A percentile compares a stretch with the other conserved stretches of the same genome.
phyloP scores from a whole-genome alignment of 176 grass and related monocot genomes.

The Musa itinerans region DNA sequence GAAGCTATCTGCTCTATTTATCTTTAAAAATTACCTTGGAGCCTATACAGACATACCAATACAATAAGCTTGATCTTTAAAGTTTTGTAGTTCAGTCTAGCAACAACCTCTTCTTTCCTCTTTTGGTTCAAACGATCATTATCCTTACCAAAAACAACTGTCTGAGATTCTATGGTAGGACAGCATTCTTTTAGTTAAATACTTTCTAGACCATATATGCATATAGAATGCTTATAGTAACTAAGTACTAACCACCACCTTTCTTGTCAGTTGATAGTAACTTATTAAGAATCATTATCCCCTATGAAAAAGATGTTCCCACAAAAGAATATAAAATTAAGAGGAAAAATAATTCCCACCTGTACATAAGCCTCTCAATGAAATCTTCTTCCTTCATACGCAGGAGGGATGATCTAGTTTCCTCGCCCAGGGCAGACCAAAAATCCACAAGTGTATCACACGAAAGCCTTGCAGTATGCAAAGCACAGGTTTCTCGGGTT shows the following conservation, averaged over 20 bases:
- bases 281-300: background rate
- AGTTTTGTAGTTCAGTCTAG: no score
- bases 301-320: background rate
- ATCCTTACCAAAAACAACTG: background rate
- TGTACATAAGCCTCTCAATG: constrained; percentile 89
- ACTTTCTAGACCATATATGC: no score
- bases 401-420: constrained; percentile 82
- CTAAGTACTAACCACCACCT: no score
- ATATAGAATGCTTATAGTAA: background rate
- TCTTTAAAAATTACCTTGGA: no score
- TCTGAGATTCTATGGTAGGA: no score
- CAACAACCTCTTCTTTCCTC: no score
- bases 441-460: constrained; percentile 94
- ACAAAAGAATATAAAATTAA: background rate
- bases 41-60: no score
- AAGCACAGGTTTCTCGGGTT: constrained; percentile 80
- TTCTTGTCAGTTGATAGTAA: no score
- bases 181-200: no score
- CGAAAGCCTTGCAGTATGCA: constrained; percentile 82
- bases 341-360: constrained; percentile 31
- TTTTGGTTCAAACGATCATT: background rate
- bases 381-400: constrained; percentile 98
- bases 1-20: no score
- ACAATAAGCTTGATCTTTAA: no score
- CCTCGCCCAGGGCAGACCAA: constrained; percentile 80